Conservation (phyloP, 768 basidiomycete species). For the Suillus luteus region DNA sequence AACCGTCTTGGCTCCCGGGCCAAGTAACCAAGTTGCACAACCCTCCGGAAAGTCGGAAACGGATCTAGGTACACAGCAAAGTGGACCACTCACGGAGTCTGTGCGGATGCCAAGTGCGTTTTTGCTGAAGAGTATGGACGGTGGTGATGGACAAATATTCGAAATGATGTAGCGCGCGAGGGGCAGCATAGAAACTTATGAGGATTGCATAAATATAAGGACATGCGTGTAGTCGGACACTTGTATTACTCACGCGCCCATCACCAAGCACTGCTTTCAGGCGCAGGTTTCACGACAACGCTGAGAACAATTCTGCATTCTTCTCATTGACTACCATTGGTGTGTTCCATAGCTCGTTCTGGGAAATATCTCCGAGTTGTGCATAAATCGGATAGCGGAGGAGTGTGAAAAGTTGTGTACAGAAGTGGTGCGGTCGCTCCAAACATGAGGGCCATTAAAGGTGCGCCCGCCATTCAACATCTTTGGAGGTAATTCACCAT, state of each 20-base stretch:
- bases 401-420: neutral
- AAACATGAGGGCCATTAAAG: conserved; percentile 66
- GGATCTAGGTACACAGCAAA: neutral
- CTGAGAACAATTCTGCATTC: conserved; percentile 12
- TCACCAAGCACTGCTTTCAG: conserved; percentile 15
- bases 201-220: conserved; percentile 5
- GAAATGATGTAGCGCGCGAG: conserved; percentile 11
- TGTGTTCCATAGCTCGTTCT: neutral
- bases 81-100: conserved; percentile 21
- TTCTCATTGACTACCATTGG: conserved; percentile 20
- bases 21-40: conserved; percentile 3
- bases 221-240: conserved; percentile 1
- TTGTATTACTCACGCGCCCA: conserved; percentile 10
- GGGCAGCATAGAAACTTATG: conserved; percentile 12
- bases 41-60: conserved; percentile 2
- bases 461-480: conserved; percentile 33
- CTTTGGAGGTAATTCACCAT: conserved; percentile 12
- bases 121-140: conserved; percentile 14
- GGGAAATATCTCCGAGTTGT: conserved; percentile 8
- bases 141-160: conserved; percentile 2
- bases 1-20: neutral
- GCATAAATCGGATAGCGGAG: neutral
- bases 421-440: neutral
- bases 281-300: conserved; percentile 11
- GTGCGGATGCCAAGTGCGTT: conserved; percentile 18